These are phyloP conservation scores for Trichoderma polysporum DNA, from an alignment of 2,329 filamentous ascomycete species.

Conservation along the genomic window DNA sequence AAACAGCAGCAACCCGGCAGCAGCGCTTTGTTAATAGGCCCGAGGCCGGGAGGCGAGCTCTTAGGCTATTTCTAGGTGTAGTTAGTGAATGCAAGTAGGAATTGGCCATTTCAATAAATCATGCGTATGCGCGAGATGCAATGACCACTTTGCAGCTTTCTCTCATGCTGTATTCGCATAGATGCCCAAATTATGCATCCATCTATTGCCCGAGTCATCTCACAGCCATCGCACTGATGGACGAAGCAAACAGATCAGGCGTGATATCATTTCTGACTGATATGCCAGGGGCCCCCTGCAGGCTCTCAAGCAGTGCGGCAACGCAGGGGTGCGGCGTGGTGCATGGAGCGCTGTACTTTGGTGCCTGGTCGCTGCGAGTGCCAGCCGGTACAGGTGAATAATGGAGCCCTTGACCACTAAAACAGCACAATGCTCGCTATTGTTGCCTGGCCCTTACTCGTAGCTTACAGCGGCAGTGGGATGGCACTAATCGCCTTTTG, in stretches of 20 bases:
- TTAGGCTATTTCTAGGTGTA: background rate
- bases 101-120: background rate
- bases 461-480: conserved; percentile 3
- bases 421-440: background rate
- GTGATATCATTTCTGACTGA: conserved; percentile 14
- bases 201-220: background rate
- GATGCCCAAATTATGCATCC: background rate
- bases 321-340: conserved; percentile 17
- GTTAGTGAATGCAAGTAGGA: background rate
- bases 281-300: conserved; percentile 14
- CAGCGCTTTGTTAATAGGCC: background rate
- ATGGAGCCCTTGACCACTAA: background rate
- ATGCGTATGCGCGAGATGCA: too few relatives aligned
- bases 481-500: conserved; percentile 3
- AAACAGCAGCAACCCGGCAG: background rate
- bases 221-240: background rate
- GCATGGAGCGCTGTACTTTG: background rate
- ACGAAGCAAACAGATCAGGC: background rate
- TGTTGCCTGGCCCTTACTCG: background rate
- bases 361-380: background rate
- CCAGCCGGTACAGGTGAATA: background rate
- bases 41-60: background rate
- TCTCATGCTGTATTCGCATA: background rate
- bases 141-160: background rate
- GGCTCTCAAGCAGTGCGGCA: conserved; percentile 8